Evolutionary conservation across 352 stramenopile genomes (phyloP).

Genomic region (Globisporangium splendens): DNA sequence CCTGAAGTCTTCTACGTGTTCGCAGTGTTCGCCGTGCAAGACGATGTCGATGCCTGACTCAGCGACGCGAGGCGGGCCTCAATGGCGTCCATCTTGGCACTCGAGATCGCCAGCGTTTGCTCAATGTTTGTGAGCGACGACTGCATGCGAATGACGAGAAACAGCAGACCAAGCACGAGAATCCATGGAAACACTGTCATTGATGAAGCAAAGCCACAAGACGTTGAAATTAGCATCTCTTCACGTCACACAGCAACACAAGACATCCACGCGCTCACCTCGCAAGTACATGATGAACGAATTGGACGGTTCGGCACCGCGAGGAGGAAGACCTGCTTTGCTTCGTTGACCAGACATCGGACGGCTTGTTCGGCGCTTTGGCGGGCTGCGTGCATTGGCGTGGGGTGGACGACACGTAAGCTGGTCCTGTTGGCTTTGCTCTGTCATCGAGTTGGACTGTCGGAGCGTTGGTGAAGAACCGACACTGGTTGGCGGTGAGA

Average conservation of each 20-base stretch:
- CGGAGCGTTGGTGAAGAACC: neutral
- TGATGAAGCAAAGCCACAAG: neutral
- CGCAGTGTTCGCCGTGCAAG: slow-evolving; percentile 19
- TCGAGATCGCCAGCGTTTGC: slow-evolving; percentile 36
- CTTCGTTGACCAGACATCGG: slow-evolving; percentile 3
- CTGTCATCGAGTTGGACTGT: neutral
- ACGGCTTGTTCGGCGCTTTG: slow-evolving; percentile 14
- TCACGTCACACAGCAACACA: neutral
- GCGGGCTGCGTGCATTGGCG: neutral
- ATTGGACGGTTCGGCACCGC: slow-evolving; percentile 1
- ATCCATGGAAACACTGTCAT: slow-evolving; percentile 60
- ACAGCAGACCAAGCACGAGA: slow-evolving; percentile 53
- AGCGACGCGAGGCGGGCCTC: slow-evolving; percentile 24
- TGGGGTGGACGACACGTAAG: neutral
- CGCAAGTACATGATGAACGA: slow-evolving; percentile 19
- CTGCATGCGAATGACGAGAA: slow-evolving; percentile 60
- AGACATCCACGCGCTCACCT: slow-evolving; percentile 6
- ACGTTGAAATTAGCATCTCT: neutral
- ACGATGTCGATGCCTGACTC: neutral
- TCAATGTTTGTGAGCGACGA: slow-evolving; percentile 61
- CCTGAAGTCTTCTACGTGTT: no score
- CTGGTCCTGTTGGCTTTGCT: neutral
- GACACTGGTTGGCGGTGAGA: slow-evolving; percentile 1
- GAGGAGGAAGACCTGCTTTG: neutral
- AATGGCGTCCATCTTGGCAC: slow-evolving; percentile 30